Evolutionary conservation across 257 asterid species (phyloP), one percentile per base, ranked within the genome.

Genomic region (Nicotiana attenuata): DNA sequence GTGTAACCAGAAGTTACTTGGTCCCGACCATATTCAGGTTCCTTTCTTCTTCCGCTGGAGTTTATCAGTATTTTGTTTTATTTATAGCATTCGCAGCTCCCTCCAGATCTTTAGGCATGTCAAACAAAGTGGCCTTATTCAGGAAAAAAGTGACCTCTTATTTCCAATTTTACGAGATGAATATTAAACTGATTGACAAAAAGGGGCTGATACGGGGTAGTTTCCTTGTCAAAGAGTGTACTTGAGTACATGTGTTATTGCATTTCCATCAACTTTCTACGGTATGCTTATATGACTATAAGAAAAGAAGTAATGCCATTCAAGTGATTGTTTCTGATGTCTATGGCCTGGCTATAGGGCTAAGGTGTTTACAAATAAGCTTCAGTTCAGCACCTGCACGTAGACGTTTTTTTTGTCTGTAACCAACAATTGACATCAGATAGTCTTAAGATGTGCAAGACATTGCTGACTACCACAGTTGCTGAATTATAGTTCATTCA

Each of bases 1-100:
- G 88, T 96, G 99, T 91, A 96, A 96, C 89, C 88, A 91, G 87
- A 86, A 91, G 87, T 85, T 96, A 83, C 84, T 96, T 52, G 99
- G 98, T 86, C 96, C 93, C 47, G 99, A 96, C 86, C 99, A 96
- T 89, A 94, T 96, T 84, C 99, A 96, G 97, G 99, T 96, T 75
- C 17, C 64, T 75, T 75, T 52, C 64, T 75, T 8, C 80, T 75
- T 75, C 63, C 7, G 2, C 80, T 50, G 78, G 78, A 73, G 61
- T 7, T 45, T 73, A 45, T n/a, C n/a, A n/a, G 60, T 47, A 26
- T 75, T 50, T 22, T 47, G 41, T 73, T 75, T 75, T 50, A 26
- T 15, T 50, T 75, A 47, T 75, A 26, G 24, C 80, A 50, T 75
- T 75, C 63, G 50, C 16, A 50, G 47, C 41, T 75, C 64, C 17